phyloP scores from a whole-genome alignment of 2,329 filamentous ascomycete species.

The Phoma sp. region DNA sequence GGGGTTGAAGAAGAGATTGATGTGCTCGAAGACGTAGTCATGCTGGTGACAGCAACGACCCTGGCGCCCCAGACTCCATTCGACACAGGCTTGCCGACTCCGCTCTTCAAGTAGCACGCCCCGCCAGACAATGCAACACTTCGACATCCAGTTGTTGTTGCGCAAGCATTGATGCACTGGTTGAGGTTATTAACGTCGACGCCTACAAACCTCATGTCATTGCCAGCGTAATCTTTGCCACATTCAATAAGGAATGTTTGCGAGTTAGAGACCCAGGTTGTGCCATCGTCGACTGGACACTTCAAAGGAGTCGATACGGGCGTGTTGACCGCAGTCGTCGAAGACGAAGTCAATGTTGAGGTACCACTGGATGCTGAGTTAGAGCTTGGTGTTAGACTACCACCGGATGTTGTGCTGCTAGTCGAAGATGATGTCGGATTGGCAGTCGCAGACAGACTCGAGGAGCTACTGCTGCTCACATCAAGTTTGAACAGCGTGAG shows the following conservation, averaged over 20 bases:
- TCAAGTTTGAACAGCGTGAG: constrained; percentile 18
- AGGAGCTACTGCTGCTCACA: neutral
- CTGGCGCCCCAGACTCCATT: constrained; percentile 8
- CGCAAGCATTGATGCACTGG: constrained; percentile 4
- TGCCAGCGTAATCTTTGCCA: constrained; percentile 6
- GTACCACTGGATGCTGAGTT: neutral
- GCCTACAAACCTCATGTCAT: constrained; percentile 2
- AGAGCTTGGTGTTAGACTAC: neutral
- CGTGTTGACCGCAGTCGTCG: neutral
- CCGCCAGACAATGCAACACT: constrained; percentile 9
- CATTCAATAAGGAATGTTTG: constrained; percentile 8
- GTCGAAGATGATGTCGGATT: neutral
- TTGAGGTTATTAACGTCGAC: constrained; percentile 2
- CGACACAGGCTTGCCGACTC: neutral
- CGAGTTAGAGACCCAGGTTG: constrained; percentile 3
- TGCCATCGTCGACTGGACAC: neutral
- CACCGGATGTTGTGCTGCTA: neutral
- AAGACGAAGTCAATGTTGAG: neutral
- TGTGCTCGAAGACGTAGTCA: neutral
- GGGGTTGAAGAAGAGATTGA: neutral
- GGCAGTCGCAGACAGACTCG: neutral
- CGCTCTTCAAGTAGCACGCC: constrained; percentile 10
- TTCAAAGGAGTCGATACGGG: constrained; percentile 4
- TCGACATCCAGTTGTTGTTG: constrained; percentile 1
- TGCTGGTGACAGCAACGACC: neutral